Base-by-base conservation (phyloP, 768 basidiomycete species). In the Mycena capillaripes region DNA sequence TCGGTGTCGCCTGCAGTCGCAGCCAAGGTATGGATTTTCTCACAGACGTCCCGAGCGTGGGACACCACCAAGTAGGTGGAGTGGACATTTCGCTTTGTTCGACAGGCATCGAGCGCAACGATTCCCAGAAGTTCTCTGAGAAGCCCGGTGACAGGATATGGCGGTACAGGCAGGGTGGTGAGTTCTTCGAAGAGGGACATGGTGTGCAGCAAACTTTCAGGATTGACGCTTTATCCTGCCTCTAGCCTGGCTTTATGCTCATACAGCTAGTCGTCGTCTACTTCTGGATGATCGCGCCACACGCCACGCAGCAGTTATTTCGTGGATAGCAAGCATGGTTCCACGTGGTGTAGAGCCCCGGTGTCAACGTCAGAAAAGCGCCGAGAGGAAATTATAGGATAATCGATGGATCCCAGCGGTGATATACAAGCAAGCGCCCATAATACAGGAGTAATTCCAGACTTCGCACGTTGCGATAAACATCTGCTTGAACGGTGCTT, bases 41-140 rank as follows among this genome's bases (percentile, higher is more conserved):
- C 10, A 25, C 36, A 40, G 6, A 59, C 38, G 29, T 59, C 58
- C 11, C 58, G 58, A 3, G 38, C 58, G 25, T 40, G 25, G 23
- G 58, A 59, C 38, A 59, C n/a, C 58, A 19, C 38, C 38, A 40
- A 42, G 58, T 40, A 59, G 23, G 25, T 40, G 23, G 58, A 59
- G 38, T 59, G 58, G n/a, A 59, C 38, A 16, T 59, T 59, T 10
- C 58, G 58, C 25, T 27, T 40, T 19, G 58, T 42, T 16, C 2
- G n/a, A 27, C 58, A 59, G n/a, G 38, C 58, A 42, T 59, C 38
- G 6, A 5, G 58, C 14, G 58, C 58, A 42, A 59, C 58, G 11
- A 42, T 1, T 42, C 6, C 12, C 6, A 59, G 58, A 6, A 59
- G 58, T 2, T 59, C 12, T 36, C 34, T 12, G 34, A 36, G 34